These are phyloP conservation scores for Macrophomina phaseolina DNA, from an alignment of 2,329 filamentous ascomycete species.

Conservation along the genomic window DNA sequence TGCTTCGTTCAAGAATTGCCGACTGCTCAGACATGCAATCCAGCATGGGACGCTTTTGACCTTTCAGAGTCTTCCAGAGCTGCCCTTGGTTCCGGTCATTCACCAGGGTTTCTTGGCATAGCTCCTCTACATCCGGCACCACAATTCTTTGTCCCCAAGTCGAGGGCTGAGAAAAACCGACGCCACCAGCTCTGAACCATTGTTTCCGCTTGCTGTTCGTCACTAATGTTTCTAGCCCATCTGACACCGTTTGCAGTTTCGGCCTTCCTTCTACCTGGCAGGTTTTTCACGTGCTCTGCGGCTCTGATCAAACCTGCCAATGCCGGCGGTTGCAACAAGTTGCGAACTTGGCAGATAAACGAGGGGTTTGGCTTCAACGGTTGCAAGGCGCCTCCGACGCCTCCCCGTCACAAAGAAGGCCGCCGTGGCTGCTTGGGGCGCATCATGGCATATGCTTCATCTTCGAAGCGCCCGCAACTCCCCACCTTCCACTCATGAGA, in stretches of 20 bases:
- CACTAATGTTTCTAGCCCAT: not conserved
- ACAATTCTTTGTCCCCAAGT: conserved; percentile 1
- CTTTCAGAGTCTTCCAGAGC: not conserved
- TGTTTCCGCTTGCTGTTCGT: not conserved
- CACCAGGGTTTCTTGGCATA: not conserved
- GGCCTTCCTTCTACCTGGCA: not conserved
- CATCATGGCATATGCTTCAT: not conserved
- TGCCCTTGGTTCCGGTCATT: not conserved
- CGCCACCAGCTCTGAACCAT: not conserved
- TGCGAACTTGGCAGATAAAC: not conserved
- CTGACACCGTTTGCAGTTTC: conserved; percentile 16
- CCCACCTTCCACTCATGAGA: conserved; percentile 14
- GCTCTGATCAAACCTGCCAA: not conserved
- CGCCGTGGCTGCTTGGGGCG: not conserved
- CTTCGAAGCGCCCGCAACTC: conserved; percentile 2
- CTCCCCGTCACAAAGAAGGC: not conserved
- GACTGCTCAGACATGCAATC: no score
- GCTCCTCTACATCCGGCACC: not conserved
- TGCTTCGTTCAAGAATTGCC: no score
- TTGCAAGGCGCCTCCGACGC: conserved; percentile 11
- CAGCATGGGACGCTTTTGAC: no score
- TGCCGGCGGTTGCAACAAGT: not conserved
- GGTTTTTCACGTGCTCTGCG: not conserved
- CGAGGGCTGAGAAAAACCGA: not conserved
- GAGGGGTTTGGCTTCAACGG: not conserved